Conservation (phyloP, 495 filamentous ascomycete genomes). For the Aspergillus kassunensis region DNA sequence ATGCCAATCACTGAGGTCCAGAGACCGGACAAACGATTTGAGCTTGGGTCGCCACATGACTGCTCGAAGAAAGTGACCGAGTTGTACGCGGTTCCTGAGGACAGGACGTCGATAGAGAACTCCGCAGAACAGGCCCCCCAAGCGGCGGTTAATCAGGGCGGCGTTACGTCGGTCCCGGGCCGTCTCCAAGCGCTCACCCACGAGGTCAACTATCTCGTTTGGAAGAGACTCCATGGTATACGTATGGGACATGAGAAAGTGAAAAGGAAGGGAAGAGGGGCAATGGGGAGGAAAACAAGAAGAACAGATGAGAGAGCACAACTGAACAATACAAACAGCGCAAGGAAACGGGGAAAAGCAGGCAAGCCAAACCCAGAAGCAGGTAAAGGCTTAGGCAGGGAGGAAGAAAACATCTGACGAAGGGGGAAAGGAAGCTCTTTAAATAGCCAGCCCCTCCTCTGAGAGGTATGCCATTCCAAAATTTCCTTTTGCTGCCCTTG, state of each 20-base stretch:
- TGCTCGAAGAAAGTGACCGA: slow-evolving; percentile 23
- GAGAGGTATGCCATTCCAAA: no score
- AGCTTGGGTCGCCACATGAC: slow-evolving; percentile 23
- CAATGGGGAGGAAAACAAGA: no score
- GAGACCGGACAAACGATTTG: slow-evolving; percentile 21
- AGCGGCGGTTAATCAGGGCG: slow-evolving; percentile 28
- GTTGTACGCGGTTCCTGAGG: slow-evolving; percentile 18
- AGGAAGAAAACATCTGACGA: no score
- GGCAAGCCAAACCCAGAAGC: no score
- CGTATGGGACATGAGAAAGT: not conserved
- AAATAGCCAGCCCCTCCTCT: no score
- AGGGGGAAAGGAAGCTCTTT: no score
- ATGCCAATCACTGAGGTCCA: slow-evolving; percentile 26
- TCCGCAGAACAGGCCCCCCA: slow-evolving; percentile 29
- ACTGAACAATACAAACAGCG: no score
- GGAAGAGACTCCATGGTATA: slow-evolving; percentile 15
- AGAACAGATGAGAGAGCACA: no score
- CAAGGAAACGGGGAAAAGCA: no score
- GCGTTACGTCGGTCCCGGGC: slow-evolving; percentile 30
- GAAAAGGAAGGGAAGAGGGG: not conserved
- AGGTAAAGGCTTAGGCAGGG: no score
- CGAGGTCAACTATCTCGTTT: slow-evolving; percentile 31
- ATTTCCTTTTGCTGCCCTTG: no score
- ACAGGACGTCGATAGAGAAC: slow-evolving; percentile 23
- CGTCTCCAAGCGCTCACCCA: slow-evolving; percentile 28